These are phyloP conservation scores for Papiliotrema terrestris DNA, from an alignment of 1,284 basidiomycete species.

Conservation along the genomic window DNA sequence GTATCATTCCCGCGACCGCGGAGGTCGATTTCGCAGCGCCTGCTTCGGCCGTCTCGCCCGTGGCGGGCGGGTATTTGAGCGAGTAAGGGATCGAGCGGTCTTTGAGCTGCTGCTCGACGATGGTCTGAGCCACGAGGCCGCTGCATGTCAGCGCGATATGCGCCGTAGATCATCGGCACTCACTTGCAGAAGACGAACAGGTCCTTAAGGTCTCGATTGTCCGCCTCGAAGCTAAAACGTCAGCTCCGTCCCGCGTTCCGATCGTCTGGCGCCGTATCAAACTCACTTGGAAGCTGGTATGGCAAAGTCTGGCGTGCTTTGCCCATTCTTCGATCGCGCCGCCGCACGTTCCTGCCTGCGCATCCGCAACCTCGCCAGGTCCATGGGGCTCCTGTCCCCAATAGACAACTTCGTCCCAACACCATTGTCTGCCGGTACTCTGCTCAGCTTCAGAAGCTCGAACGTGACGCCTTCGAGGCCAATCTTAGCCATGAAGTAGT, in stretches of 20 bases:
- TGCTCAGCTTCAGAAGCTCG: conserved; percentile 37
- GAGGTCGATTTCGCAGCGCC: conserved; percentile 27
- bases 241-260: too few relatives aligned
- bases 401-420: conserved; percentile 30
- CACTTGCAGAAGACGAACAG: conserved; percentile 42
- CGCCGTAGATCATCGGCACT: background rate
- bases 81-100: conserved; percentile 71
- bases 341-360: conserved; percentile 13
- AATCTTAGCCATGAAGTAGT: conserved; percentile 40
- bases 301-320: background rate
- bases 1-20: conserved; percentile 57
- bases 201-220: conserved; percentile 36
- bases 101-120: conserved; percentile 83
- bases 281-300: background rate
- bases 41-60: conserved; percentile 6
- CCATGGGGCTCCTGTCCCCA: conserved; percentile 30
- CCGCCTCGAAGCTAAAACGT: conserved; percentile 34
- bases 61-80: conserved; percentile 60
- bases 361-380: conserved; percentile 20
- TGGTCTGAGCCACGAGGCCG: conserved; percentile 83
- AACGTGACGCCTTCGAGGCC: conserved; percentile 28
- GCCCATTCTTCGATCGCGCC: background rate
- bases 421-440: conserved; percentile 32
- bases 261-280: background rate
- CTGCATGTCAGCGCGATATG: conserved; percentile 48